Evolutionary conservation across 108 stramenopile genomes (phyloP), one percentile per base, ranked within the genome.

Genomic region (Stephanodiscus minutulus): DNA sequence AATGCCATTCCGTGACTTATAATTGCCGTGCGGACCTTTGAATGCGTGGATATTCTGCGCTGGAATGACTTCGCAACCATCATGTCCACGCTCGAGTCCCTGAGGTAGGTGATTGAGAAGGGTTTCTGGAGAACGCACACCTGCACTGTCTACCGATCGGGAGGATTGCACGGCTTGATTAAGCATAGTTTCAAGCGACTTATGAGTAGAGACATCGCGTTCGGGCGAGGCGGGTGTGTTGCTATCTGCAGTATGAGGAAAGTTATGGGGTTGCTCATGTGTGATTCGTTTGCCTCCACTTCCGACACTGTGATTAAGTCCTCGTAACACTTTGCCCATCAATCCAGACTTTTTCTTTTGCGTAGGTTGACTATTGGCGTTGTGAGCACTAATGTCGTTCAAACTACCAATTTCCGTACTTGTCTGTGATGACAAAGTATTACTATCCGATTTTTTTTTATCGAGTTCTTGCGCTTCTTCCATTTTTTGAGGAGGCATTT

Each of bases 41-140:
- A 88, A 92, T 12, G 87, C 75, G 48, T 83, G 80, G 21, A 90
- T 64, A 39, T 83, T 64, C 48, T 92, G 87, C 15, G 82, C 83
- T 5, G 88, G 86, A 55, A 92, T 86, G 9, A 90, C 76, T 66
- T 92, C 91, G 39, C 88, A 90, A 3, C 83, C 82, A 37, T 85
- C 62, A 56, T 49, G 59, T 29, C 81, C 83, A 44, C 83, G 76
- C 64, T 82, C 85, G 29, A 88, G 68, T 6, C 88, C 87, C 50
- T 89, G 73, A 7, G 91, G 91, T 33, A 92, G 73, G 33, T 43
- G 37, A 13, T 68, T 79, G 22, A 84, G 52, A 13, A 66, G 29
- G 29, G 58, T 70, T 49, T 88, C 86, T 8, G 77, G 48, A 0
- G 85, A 78, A 10, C 68, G 58, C n/a, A 92, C 60, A 27, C 91